Evolutionary conservation across 805 yeast species (phyloP), one percentile per base, ranked within the genome.

Genomic region (Yarrowia sp.): DNA sequence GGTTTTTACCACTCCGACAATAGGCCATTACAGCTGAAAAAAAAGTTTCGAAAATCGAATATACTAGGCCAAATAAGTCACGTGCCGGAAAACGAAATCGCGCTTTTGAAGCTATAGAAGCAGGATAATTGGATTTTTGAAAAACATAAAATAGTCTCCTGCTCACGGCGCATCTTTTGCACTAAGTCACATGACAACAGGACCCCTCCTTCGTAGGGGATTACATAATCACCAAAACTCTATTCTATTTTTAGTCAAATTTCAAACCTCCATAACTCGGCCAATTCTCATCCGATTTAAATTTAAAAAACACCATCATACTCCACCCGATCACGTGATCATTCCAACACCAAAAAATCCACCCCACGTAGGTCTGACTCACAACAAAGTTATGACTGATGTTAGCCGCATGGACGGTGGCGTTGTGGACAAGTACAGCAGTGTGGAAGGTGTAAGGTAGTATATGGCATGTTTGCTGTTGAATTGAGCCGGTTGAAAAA

Each of bases 1-100:
- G 68, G 99, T 95, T 72, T 95, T 53, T 95, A 95, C 75, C 99
- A 95, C 73, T 95, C 99, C n/a, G 92, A 91, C 79, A 84, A 99
- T 74, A 95, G 95, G 99, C 99, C 64, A 58, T 58, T 35, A 58
- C 64, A 58, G 64, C 64, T 43, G 22, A 33, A 6, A 7, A 2
- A 18, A 41, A 53, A 53, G 44, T 51, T 38, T 51, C n/a, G n/a
- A 5, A 22, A 5, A 22, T 22, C 17, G 22, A 10, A 15, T 17
- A n/a, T 10, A n/a, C 1, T 2, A 1, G 36, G 36, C 42, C 14
- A 6, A 14, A 38, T n/a, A 51, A 4, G 17, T 51, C 60, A 51
- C 60, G 60, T 51, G 58, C 6, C 17, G 45, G n/a, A n/a, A 5
- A 1, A 1, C 28, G 14, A 8, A 41, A 41, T 3, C 11, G 44